phyloP scores from a whole-genome alignment of 345 rosid genomes.

The Punica granatum region DNA sequence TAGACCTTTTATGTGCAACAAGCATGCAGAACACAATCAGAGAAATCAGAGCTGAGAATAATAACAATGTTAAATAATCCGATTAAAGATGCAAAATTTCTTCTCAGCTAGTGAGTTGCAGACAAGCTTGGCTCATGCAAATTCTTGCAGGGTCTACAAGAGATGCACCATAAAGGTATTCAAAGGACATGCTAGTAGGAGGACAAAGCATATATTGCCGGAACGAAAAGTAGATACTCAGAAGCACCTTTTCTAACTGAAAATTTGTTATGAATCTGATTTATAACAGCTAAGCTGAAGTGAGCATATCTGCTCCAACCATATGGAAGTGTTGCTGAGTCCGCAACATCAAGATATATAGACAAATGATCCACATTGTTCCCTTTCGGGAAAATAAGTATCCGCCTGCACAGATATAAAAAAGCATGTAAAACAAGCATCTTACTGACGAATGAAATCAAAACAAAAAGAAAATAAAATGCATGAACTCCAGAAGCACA shows the following conservation, averaged over 20 bases:
- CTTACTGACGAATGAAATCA: not conserved
- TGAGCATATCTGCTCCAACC: slow-evolving; percentile 62
- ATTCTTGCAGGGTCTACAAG: not conserved
- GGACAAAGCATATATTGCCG: not conserved
- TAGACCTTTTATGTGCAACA: not conserved
- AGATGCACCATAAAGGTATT: not conserved
- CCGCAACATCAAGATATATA: slow-evolving; percentile 55
- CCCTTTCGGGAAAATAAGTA: slow-evolving; percentile 50
- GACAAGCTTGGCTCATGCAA: not conserved
- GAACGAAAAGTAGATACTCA: not conserved
- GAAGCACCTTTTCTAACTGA: slow-evolving; percentile 43
- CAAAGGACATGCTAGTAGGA: too few species aligned
- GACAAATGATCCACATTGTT: slow-evolving; percentile 60
- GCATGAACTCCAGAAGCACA: not conserved
- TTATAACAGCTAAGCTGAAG: slow-evolving; percentile 46
- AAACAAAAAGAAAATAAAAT: slow-evolving; percentile 1
- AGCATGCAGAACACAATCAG: not conserved
- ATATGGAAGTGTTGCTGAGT: slow-evolving; percentile 36
- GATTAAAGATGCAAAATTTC: not conserved
- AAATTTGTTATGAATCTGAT: slow-evolving; percentile 41
- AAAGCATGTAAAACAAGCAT: not conserved
- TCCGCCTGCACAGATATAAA: slow-evolving; percentile 30
- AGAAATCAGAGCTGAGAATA: not conserved
- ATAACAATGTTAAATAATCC: not conserved
- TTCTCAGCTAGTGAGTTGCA: too few species aligned